Base-by-base conservation (phyloP, 805 yeast genomes). In the Pichia kluyveri region DNA sequence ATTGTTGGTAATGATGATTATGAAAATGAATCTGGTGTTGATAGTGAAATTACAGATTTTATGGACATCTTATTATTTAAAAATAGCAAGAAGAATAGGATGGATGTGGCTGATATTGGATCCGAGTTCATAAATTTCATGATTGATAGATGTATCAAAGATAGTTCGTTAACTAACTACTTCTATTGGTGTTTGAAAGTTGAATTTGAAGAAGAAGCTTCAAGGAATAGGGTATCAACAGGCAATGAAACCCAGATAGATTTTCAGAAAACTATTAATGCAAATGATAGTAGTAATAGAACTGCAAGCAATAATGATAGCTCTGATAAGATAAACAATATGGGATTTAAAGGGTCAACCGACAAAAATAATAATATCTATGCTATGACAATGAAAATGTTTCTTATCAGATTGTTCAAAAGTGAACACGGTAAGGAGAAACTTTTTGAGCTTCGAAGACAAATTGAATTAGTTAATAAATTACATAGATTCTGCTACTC, bases 101-200 rank as follows among this genome's bases (percentile, higher is more conserved):
- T 56, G 7, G 34, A 42, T 19, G 11, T 48, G 11, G 61, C 68
- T 0, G 53, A 50, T 27, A 45, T 66, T 39, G 50, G 51, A 15
- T 81, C 91, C 0, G 88, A 90, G 0, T 66, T 85, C 45, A 86
- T 87, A 0, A 77, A 79, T 45, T 89, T 91, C 59, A 68, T 93
- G 39, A 82, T 90, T 40, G 80, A 80, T 28, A 72, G 91, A 42
- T 81, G 96, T 0, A 69, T 82, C 1, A 68, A 75, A 18, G 85
- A 83, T 59, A 75, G 76, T 19, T 69, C 76, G 18, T 69, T 95
- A 39, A 93, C 96, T 0, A 89, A 82, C 59, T 87, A 77, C 59
- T 79, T 95, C 51, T 90, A 87, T 63, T 93, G 99, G 98, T 87
- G 83, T 60, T 75, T 93, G 44, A 83, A 82, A 54, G 96, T 95